Evolutionary conservation across 306 rosid genomes (phyloP).

Genomic region (Luffa aegyptiaca): DNA sequence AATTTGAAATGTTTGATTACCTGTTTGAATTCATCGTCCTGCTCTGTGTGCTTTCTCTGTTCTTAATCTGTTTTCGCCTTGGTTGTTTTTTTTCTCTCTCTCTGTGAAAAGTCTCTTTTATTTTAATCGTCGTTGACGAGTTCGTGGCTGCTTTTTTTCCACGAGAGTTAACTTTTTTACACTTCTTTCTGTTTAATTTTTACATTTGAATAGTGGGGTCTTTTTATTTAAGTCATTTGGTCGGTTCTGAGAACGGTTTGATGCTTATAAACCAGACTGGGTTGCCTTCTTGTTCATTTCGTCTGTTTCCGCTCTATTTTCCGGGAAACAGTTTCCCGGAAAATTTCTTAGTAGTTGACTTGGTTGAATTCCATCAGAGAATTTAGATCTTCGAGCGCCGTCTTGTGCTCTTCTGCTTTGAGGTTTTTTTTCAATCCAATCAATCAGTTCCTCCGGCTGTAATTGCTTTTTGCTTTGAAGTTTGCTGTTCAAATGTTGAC

Average conservation of each 20-base stretch:
- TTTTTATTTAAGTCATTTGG: neutral
- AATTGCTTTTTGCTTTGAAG: neutral
- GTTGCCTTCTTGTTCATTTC: neutral
- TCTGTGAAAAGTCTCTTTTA: neutral
- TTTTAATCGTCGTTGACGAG: constrained; percentile 6
- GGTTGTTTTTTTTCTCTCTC: neutral
- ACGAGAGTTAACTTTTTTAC: neutral
- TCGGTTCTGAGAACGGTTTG: neutral
- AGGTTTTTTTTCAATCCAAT: neutral
- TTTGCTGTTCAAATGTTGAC: constrained; percentile 6
- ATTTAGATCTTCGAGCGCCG: constrained; percentile 10
- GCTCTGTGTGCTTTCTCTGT: neutral
- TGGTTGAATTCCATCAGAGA: constrained; percentile 5
- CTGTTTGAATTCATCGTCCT: neutral
- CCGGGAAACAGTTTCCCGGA: constrained; percentile 8
- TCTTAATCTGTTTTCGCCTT: neutral
- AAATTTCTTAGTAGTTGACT: constrained; percentile 31
- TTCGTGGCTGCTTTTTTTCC: neutral
- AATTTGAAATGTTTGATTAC: neutral
- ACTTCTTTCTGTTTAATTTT: neutral
- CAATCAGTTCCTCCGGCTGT: neutral
- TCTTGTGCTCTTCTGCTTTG: neutral
- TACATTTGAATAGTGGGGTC: neutral
- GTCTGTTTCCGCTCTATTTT: neutral
- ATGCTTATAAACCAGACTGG: neutral